Evolutionary conservation across 192 early-diverging fungal species (phyloP).

Genomic region (Linderina pennispora): DNA sequence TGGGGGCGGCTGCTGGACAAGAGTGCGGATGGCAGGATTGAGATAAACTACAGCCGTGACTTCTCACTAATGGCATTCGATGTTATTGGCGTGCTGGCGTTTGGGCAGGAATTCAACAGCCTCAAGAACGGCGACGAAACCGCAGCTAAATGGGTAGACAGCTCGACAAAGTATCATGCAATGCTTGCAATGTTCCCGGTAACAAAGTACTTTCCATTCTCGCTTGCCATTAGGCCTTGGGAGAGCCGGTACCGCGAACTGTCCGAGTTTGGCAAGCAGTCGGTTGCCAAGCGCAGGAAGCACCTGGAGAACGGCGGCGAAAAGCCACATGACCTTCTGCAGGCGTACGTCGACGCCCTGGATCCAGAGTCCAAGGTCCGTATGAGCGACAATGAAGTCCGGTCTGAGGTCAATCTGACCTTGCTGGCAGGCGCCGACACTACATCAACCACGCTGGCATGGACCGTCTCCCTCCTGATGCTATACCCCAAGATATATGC

Average conservation of each 20-base stretch:
- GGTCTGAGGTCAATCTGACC: constrained; percentile 16
- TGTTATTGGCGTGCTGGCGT: neutral
- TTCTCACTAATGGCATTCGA: constrained; percentile 24
- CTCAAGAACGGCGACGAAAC: neutral
- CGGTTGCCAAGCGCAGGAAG: neutral
- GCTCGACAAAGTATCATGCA: neutral
- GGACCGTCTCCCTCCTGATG: constrained; percentile 11
- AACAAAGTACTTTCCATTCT: neutral
- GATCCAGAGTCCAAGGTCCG: constrained; percentile 6
- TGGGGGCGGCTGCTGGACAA: neutral
- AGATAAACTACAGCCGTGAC: constrained; percentile 13
- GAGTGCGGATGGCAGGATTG: neutral
- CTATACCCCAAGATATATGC: constrained; percentile 20
- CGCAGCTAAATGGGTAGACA: neutral
- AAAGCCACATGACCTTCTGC: constrained; percentile 4
- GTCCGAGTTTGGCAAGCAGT: neutral
- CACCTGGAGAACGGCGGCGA: neutral
- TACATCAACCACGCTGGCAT: constrained; percentile 23
- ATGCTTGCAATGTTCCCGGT: neutral
- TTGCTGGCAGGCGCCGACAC: constrained; percentile 27
- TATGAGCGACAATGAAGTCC: constrained; percentile 10
- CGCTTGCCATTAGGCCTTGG: neutral
- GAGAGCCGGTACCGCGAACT: neutral
- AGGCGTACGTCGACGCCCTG: constrained; percentile 6
- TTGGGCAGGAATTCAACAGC: neutral